Evolutionary conservation across 345 rosid genomes (phyloP).

Genomic region (Sisymbrium altissimum): DNA sequence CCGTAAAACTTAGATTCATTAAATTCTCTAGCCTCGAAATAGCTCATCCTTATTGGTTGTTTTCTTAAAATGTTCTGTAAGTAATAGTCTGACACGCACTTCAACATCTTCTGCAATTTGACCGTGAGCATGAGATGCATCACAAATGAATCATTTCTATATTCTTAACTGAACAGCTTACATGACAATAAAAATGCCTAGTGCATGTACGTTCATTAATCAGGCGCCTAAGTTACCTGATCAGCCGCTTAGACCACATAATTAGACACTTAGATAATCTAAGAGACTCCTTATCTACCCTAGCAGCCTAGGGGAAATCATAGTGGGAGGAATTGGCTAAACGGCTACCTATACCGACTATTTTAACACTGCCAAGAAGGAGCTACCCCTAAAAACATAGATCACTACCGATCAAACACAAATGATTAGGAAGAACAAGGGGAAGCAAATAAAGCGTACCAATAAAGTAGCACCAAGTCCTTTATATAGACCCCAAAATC

Average conservation of each 20-base stretch:
- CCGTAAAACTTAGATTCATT: background rate
- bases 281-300: constrained; percentile 10
- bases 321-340: background rate
- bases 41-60: background rate
- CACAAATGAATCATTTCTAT: background rate
- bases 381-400: background rate
- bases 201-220: background rate
- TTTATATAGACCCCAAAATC: constrained; percentile 74
- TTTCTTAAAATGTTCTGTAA: background rate
- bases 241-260: background rate
- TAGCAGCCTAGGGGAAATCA: constrained; percentile 7
- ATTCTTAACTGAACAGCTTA: background rate
- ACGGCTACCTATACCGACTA: background rate
- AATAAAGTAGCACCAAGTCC: constrained; percentile 93
- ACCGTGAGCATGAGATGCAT: background rate
- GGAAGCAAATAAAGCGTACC: constrained; percentile 40
- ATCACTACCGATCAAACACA: background rate
- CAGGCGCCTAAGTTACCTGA: background rate
- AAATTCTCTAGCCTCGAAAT: background rate
- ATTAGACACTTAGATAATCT: background rate
- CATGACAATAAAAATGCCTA: background rate
- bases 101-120: background rate
- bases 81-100: constrained; percentile 1
- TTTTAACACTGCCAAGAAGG: background rate
- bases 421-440: background rate